Evolutionary conservation across 768 basidiomycete species (phyloP).

Genomic region (Symmetrospora coprosmae): DNA sequence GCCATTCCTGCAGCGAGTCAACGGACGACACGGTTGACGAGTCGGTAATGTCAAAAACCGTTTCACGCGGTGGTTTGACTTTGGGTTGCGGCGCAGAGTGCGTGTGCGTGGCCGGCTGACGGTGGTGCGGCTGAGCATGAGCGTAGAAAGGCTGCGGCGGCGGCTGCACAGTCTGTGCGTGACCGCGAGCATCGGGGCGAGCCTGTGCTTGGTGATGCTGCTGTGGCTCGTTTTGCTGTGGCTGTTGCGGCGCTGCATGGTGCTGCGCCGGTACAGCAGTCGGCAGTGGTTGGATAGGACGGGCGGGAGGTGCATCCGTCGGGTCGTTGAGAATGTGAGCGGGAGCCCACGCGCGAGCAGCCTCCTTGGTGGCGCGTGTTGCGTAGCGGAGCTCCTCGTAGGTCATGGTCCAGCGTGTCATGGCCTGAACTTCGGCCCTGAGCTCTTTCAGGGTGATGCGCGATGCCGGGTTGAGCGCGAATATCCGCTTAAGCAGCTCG

Average conservation of each 20-base stretch:
- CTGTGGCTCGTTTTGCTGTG: not conserved
- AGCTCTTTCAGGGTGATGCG: slow-evolving; percentile 56
- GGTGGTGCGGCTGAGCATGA: too few species aligned
- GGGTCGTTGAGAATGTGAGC: slow-evolving; percentile 15
- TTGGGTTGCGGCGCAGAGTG: not conserved
- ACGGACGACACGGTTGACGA: slow-evolving; percentile 16
- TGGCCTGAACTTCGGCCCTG: slow-evolving; percentile 43
- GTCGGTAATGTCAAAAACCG: slow-evolving; percentile 18
- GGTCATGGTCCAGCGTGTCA: slow-evolving; percentile 32
- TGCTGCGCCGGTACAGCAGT: not conserved
- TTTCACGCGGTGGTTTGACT: slow-evolving; percentile 4
- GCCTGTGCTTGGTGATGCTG: not conserved
- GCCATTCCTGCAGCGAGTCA: slow-evolving; percentile 18
- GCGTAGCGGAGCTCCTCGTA: slow-evolving; percentile 30
- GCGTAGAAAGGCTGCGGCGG: not conserved
- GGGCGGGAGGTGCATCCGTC: slow-evolving; percentile 11
- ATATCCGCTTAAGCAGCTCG: slow-evolving; percentile 55
- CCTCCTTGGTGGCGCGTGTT: slow-evolving; percentile 30
- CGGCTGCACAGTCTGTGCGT: not conserved
- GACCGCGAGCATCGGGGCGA: not conserved
- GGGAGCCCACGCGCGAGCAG: slow-evolving; percentile 29
- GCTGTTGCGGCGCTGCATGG: not conserved
- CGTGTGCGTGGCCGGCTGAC: too few species aligned
- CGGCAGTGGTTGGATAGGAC: slow-evolving; percentile 1
- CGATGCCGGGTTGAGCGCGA: slow-evolving; percentile 49